A percentile compares a stretch with the other conserved stretches of the same genome.
phyloP scores from a whole-genome alignment of 805 yeast species.

The Debaryomyces prosopidis region DNA sequence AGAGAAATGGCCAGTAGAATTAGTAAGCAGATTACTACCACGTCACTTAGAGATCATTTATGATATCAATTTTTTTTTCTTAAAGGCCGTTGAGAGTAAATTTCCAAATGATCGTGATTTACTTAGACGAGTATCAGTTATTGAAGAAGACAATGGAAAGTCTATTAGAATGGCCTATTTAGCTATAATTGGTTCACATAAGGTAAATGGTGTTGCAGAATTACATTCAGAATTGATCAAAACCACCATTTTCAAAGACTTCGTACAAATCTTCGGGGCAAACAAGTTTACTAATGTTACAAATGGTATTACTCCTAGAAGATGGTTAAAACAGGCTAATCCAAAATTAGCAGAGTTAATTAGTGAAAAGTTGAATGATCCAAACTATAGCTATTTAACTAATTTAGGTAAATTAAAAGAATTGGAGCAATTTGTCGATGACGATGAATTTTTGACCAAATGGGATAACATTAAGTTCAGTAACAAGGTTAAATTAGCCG shows the following conservation, averaged over 20 bases:
- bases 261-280: slow-evolving; percentile 77
- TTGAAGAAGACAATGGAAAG: slow-evolving; percentile 80
- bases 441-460: slow-evolving; percentile 59
- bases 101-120: slow-evolving; percentile 77
- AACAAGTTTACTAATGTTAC: slow-evolving; percentile 90
- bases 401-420: slow-evolving; percentile 67
- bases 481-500: slow-evolving; percentile 70
- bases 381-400: slow-evolving; percentile 62
- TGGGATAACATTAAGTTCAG: slow-evolving; percentile 73
- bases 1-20: slow-evolving; percentile 92
- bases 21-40: slow-evolving; percentile 77
- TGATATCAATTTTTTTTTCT: slow-evolving; percentile 77
- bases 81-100: slow-evolving; percentile 68
- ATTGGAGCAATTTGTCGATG: slow-evolving; percentile 66
- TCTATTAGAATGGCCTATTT: slow-evolving; percentile 89
- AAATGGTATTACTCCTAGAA: slow-evolving; percentile 93
- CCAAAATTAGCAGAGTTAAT: slow-evolving; percentile 78
- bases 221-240: slow-evolving; percentile 87
- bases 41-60: slow-evolving; percentile 89
- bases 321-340: slow-evolving; percentile 94
- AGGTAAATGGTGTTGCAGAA: slow-evolving; percentile 95
- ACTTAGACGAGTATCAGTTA: slow-evolving; percentile 71
- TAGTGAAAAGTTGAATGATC: slow-evolving; percentile 65
- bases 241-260: slow-evolving; percentile 87
- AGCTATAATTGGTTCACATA: slow-evolving; percentile 90